Percentiles rank a stretch among this genome's conserved stretches.
These are phyloP conservation scores for Rhododendron williamsianum DNA, from an alignment of 148 eudicot species.

Conservation along the genomic window DNA sequence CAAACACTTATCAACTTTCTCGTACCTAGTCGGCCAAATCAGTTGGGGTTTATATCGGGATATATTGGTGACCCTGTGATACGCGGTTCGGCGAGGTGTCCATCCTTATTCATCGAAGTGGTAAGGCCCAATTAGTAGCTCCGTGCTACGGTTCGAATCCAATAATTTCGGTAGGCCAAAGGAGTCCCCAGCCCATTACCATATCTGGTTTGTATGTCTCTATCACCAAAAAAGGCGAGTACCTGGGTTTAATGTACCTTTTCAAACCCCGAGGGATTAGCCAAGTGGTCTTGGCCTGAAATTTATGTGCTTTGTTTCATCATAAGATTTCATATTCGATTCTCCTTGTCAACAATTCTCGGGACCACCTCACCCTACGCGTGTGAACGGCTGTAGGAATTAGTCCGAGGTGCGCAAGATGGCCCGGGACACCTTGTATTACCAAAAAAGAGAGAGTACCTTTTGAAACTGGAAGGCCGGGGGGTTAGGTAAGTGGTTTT, in stretches of 20 bases:
- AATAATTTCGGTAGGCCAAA: background rate
- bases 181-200: background rate
- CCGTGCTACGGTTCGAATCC: background rate
- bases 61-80: background rate
- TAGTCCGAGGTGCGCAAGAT: no score
- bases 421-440: no score
- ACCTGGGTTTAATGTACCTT: background rate
- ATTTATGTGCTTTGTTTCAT: no score
- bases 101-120: background rate
- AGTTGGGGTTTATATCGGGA: background rate
- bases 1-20: background rate
- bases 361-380: no score
- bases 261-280: no score
- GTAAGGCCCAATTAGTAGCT: background rate
- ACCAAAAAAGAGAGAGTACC: no score
- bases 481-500: no score
- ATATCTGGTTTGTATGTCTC: background rate
- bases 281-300: no score
- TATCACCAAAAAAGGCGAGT: background rate
- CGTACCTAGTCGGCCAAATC: background rate
- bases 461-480: no score
- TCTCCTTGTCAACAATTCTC: no score
- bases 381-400: no score
- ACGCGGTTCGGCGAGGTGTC: background rate
- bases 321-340: no score